Evolutionary conservation across 768 basidiomycete genomes (phyloP).

Genomic region (Leccinum incarnatum): DNA sequence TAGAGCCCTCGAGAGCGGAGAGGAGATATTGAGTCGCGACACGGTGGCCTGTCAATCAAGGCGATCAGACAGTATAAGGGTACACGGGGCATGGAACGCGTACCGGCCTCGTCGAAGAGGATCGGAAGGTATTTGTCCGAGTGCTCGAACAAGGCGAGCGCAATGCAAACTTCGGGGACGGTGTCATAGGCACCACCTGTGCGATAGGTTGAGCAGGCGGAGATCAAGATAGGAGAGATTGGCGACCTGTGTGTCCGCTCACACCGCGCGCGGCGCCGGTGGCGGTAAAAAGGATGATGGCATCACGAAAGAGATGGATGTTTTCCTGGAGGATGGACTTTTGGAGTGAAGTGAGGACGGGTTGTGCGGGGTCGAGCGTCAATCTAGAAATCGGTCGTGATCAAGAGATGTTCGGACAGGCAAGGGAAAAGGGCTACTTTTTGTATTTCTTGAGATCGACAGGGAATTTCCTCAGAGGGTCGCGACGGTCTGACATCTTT

Average conservation of each 20-base stretch:
- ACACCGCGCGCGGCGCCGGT: conserved; percentile 84
- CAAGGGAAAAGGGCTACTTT: conserved; percentile 43
- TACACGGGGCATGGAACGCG: conserved; percentile 18
- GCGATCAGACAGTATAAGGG: not conserved
- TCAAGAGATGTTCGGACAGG: not conserved
- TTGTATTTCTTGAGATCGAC: conserved; percentile 77
- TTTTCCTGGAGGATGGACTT: conserved; percentile 58
- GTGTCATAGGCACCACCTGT: conserved; percentile 68
- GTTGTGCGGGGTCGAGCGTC: conserved; percentile 66
- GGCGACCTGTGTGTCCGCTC: conserved; percentile 75
- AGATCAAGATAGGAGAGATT: not conserved
- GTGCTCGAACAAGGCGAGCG: conserved; percentile 69
- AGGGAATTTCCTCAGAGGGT: conserved; percentile 54
- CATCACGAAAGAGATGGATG: conserved; percentile 81
- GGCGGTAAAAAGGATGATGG: conserved; percentile 82
- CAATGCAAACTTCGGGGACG: conserved; percentile 80
- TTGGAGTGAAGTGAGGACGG: conserved; percentile 62
- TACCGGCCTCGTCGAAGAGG: conserved; percentile 81
- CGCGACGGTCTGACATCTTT: conserved; percentile 33
- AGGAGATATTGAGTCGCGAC: conserved; percentile 89
- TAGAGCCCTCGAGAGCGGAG: conserved; percentile 67
- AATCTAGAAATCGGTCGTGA: conserved; percentile 44
- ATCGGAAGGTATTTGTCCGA: conserved; percentile 62
- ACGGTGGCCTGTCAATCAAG: conserved; percentile 60
- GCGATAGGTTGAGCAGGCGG: conserved; percentile 15